These are phyloP conservation scores for Pyrenochaeta sp. DNA, from an alignment of 2,329 filamentous ascomycete genomes.

Conservation along the genomic window DNA sequence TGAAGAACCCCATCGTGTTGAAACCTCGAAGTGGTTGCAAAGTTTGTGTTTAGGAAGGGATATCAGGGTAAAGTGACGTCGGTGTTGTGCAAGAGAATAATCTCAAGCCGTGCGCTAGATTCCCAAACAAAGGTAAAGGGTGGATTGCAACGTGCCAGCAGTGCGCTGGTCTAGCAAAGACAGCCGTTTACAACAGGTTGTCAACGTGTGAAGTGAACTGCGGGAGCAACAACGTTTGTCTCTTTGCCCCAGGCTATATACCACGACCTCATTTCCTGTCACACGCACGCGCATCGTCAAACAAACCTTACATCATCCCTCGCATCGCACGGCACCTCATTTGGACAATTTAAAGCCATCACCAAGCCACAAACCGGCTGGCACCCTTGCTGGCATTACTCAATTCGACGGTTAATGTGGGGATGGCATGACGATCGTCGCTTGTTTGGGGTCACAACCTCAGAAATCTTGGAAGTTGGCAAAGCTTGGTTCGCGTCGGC, in stretches of 20 bases:
- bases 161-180: too few species aligned
- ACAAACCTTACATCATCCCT: conserved; percentile 26
- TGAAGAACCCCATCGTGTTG: conserved; percentile 49
- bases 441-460: conserved; percentile 13
- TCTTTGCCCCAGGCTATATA: neutral
- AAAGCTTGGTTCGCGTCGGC: conserved; percentile 26
- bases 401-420: conserved; percentile 7
- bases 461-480: conserved; percentile 23
- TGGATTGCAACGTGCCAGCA: too few species aligned
- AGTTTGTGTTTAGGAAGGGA: conserved; percentile 3
- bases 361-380: conserved; percentile 42
- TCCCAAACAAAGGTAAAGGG: too few species aligned
- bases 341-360: conserved; percentile 10
- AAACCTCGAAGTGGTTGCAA: conserved; percentile 1
- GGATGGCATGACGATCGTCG: conserved; percentile 10
- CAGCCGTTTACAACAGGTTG: too few species aligned
- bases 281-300: conserved; percentile 5
- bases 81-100: conserved; percentile 1
- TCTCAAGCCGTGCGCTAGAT: too few species aligned
- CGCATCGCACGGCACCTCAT: conserved; percentile 16
- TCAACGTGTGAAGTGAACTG: too few species aligned
- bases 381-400: conserved; percentile 21
- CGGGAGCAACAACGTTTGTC: neutral
- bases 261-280: conserved; percentile 7
- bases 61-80: conserved; percentile 4